phyloP scores from a whole-genome alignment of 169 alveolate species.

The Theileria orientalis region DNA sequence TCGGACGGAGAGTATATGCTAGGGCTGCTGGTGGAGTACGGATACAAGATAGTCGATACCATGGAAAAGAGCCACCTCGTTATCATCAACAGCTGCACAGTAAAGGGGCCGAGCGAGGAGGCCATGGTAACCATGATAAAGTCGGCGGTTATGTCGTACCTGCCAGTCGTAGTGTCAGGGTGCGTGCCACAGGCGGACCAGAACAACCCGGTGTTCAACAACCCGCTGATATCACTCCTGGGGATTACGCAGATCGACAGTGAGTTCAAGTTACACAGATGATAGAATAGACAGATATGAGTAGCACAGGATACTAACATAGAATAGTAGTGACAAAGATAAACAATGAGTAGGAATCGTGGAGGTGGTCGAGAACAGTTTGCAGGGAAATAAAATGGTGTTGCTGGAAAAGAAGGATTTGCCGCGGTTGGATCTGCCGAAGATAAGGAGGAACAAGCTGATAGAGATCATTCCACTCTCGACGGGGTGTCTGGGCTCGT shows the following conservation, averaged over 20 bases:
- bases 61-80: conserved; percentile 89
- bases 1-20: conserved; percentile 96
- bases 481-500: conserved; percentile 98
- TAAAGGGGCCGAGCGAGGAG: conserved; percentile 97
- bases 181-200: conserved; percentile 96
- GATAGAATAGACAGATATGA: not conserved
- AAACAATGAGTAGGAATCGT: no score
- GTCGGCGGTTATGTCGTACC: conserved; percentile 52
- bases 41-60: conserved; percentile 88
- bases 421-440: conserved; percentile 95
- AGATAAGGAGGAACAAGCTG: conserved; percentile 92
- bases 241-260: conserved; percentile 86
- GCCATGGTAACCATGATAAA: conserved; percentile 80
- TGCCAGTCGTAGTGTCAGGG: conserved; percentile 89
- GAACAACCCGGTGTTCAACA: conserved; percentile 54
- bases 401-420: conserved; percentile 83
- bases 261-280: not conserved
- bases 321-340: not conserved
- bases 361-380: conserved; percentile 94
- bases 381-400: conserved; percentile 89
- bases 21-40: conserved; percentile 87
- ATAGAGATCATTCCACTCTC: conserved; percentile 87
- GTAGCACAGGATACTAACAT: not conserved
- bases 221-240: conserved; percentile 69
- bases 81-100: conserved; percentile 96